phyloP scores from a whole-genome alignment of 2,329 filamentous ascomycete genomes.

The Aspergillus arachidicola region DNA sequence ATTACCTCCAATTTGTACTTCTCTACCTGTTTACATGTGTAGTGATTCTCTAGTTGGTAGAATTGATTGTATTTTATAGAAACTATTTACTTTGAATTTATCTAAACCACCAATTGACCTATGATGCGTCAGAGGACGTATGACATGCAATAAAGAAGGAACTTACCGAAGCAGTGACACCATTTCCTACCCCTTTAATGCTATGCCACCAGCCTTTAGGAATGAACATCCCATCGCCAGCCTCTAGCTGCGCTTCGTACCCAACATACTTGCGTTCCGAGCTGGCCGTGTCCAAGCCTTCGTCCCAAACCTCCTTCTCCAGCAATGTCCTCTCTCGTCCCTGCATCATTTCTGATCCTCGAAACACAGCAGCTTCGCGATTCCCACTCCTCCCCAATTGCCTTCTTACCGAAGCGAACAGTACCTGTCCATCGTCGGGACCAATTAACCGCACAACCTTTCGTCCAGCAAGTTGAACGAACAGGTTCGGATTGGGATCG shows the following conservation, averaged over 20 bases:
- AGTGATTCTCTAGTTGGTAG: neutral
- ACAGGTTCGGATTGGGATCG: conserved; percentile 92
- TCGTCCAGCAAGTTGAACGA: conserved; percentile 74
- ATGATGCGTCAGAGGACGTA: conserved; percentile 14
- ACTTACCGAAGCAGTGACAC: conserved; percentile 62
- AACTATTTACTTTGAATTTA: conserved; percentile 32
- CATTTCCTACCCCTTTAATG: conserved; percentile 64
- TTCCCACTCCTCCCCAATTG: conserved; percentile 38
- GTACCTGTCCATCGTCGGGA: conserved; percentile 62
- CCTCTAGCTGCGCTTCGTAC: conserved; percentile 59
- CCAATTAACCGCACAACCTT: conserved; percentile 75
- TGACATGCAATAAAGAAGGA: conserved; percentile 3
- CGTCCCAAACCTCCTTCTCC: conserved; percentile 71
- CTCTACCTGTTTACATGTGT: neutral
- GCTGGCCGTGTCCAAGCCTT: conserved; percentile 26
- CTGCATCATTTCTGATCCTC: conserved; percentile 89
- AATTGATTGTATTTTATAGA: neutral
- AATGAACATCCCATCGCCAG: conserved; percentile 76
- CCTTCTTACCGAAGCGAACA: conserved; percentile 62
- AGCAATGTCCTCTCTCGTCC: conserved; percentile 69
- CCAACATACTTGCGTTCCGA: conserved; percentile 29
- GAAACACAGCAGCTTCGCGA: conserved; percentile 54
- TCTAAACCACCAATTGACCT: conserved; percentile 81
- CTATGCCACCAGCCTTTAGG: conserved; percentile 88
- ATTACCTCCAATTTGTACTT: neutral